These are phyloP conservation scores for Skeletonema marinoi DNA, from an alignment of 108 stramenopile species.

Conservation along the genomic window DNA sequence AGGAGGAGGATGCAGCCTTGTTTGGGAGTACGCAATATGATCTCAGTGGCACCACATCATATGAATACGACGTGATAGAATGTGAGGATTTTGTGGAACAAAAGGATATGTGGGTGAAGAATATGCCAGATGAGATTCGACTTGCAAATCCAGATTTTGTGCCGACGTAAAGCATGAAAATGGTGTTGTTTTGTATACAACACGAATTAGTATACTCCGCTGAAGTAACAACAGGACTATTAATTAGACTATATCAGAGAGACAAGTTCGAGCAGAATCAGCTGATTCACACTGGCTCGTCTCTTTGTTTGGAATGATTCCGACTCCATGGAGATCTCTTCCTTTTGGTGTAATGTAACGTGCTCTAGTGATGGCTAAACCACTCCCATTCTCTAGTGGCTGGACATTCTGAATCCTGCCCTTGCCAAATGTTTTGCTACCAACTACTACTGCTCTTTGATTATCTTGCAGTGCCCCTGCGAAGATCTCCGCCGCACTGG, in stretches of 20 bases:
- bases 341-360: constrained; percentile 81
- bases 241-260: constrained; percentile 2
- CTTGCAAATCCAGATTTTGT: constrained; percentile 86
- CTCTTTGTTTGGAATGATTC: constrained; percentile 58
- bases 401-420: constrained; percentile 84
- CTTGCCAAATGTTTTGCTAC: constrained; percentile 79
- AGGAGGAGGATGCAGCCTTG: constrained; percentile 14
- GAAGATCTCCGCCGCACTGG: constrained; percentile 74
- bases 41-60: constrained; percentile 59
- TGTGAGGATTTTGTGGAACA: constrained; percentile 84
- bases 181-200: not conserved
- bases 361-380: constrained; percentile 83
- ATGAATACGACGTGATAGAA: constrained; percentile 86
- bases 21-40: constrained; percentile 64
- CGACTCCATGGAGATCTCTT: constrained; percentile 72
- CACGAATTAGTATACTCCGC: not conserved
- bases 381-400: constrained; percentile 66
- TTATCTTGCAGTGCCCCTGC: constrained; percentile 84
- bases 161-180: constrained; percentile 59
- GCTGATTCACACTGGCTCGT: constrained; percentile 3
- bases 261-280: constrained; percentile 18
- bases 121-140: constrained; percentile 89
- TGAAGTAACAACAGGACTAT: not conserved
- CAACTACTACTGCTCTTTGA: constrained; percentile 68
- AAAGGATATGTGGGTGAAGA: constrained; percentile 76